Evolutionary conservation across 768 basidiomycete species (phyloP).

Genomic region (Russula compacta): DNA sequence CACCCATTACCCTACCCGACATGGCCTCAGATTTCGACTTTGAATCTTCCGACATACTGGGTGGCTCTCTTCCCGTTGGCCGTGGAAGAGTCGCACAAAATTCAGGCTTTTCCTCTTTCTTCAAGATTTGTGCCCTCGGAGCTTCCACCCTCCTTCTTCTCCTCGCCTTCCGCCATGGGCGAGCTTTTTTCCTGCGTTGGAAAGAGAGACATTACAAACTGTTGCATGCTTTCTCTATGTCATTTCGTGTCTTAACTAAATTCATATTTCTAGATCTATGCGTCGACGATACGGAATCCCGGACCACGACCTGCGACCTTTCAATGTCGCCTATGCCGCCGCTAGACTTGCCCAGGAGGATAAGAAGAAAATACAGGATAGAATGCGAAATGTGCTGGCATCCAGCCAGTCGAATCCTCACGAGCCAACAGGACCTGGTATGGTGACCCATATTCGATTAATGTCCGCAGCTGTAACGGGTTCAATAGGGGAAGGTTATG

Average conservation of each 20-base stretch:
- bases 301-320: constrained; percentile 72
- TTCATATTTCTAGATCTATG: constrained; percentile 41
- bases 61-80: constrained; percentile 34
- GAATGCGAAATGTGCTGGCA: not conserved
- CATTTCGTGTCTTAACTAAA: constrained; percentile 3
- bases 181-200: constrained; percentile 43
- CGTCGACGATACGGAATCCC: constrained; percentile 77
- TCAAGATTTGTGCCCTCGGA: constrained; percentile 16
- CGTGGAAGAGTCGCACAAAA: constrained; percentile 16
- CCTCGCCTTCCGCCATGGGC: constrained; percentile 25
- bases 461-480: not conserved
- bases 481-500: not conserved
- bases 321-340: constrained; percentile 81
- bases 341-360: constrained; percentile 50
- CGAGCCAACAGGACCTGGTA: constrained; percentile 1
- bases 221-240: constrained; percentile 33
- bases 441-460: not conserved
- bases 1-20: constrained; percentile 23
- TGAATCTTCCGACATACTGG: constrained; percentile 57
- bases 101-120: constrained; percentile 12
- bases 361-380: constrained; percentile 2
- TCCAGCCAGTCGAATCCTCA: not conserved
- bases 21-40: constrained; percentile 48
- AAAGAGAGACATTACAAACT: constrained; percentile 56
- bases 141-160: constrained; percentile 12